phyloP scores from a whole-genome alignment of 2,329 filamentous ascomycete species.

The Curvularia lunata region DNA sequence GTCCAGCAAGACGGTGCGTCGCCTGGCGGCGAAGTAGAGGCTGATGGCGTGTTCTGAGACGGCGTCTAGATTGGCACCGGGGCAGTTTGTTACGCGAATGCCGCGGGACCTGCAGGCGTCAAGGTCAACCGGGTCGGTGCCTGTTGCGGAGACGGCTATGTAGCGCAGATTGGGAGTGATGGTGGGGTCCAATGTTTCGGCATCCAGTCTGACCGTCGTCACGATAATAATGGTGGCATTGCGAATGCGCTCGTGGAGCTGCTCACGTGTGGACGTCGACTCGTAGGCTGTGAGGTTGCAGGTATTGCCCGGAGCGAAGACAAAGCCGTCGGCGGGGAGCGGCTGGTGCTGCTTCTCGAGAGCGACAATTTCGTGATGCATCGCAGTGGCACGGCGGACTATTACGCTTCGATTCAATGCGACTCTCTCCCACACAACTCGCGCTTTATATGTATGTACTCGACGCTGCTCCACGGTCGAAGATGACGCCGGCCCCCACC shows the following conservation, averaged over 20 bases:
- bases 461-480: neutral
- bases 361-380: conserved; percentile 55
- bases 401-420: neutral
- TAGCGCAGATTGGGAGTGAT: conserved; percentile 53
- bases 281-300: conserved; percentile 52
- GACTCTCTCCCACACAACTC: neutral
- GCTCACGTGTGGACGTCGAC: conserved; percentile 33
- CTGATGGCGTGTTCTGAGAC: conserved; percentile 60
- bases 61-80: conserved; percentile 56
- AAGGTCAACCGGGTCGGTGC: conserved; percentile 57
- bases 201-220: conserved; percentile 51
- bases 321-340: conserved; percentile 45
- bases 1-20: conserved; percentile 49
- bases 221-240: conserved; percentile 57
- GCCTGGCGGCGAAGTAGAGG: conserved; percentile 56
- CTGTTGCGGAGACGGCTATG: conserved; percentile 56
- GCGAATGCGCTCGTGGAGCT: conserved; percentile 51
- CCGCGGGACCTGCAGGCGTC: conserved; percentile 52
- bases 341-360: conserved; percentile 54
- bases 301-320: conserved; percentile 45
- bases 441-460: neutral
- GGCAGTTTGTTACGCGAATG: conserved; percentile 56
- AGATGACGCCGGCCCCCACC: neutral
- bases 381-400: conserved; percentile 6
- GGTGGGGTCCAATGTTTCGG: conserved; percentile 47